phyloP scores from a whole-genome alignment of 805 yeast genomes.

The Metschnikowia santaceciliae region DNA sequence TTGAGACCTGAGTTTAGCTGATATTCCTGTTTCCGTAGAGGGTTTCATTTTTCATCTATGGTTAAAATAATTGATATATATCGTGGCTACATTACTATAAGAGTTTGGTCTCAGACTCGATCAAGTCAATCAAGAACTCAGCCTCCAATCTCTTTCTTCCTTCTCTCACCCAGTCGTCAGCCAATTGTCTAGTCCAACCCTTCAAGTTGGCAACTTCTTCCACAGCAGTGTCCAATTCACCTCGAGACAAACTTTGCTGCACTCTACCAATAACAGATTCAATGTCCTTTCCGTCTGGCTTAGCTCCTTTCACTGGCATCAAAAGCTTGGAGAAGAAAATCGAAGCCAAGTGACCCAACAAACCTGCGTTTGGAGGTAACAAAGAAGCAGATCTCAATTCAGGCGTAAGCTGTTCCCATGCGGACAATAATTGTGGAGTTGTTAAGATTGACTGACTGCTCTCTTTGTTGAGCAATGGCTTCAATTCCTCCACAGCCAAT shows the following conservation, averaged over 20 bases:
- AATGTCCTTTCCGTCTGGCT: constrained; percentile 74
- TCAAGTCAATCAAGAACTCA: constrained; percentile 68
- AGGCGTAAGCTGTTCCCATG: constrained; percentile 77
- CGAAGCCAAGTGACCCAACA: constrained; percentile 86
- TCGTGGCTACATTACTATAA: constrained; percentile 18
- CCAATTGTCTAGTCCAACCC: constrained; percentile 90
- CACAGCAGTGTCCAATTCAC: constrained; percentile 81
- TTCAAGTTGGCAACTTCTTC: constrained; percentile 85
- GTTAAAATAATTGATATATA: not conserved
- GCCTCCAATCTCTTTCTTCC: constrained; percentile 87
- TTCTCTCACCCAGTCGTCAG: constrained; percentile 87
- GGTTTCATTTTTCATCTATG: not conserved
- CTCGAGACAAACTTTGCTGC: constrained; percentile 65
- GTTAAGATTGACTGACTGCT: constrained; percentile 58
- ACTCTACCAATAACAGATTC: constrained; percentile 89
- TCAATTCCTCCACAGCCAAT: constrained; percentile 31
- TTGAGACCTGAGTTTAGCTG: not conserved
- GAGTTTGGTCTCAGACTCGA: constrained; percentile 59
- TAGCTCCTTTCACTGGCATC: constrained; percentile 70
- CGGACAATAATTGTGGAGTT: constrained; percentile 68
- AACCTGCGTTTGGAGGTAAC: constrained; percentile 93
- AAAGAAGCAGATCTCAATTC: constrained; percentile 86
- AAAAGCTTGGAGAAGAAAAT: constrained; percentile 69
- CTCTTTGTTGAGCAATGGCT: constrained; percentile 33
- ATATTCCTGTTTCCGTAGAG: not conserved